Percentiles rank a stretch among this genome's conserved stretches.
Evolutionary conservation across 1,284 basidiomycete genomes (phyloP).

Genomic region (Taiwanofungus camphoratus): DNA sequence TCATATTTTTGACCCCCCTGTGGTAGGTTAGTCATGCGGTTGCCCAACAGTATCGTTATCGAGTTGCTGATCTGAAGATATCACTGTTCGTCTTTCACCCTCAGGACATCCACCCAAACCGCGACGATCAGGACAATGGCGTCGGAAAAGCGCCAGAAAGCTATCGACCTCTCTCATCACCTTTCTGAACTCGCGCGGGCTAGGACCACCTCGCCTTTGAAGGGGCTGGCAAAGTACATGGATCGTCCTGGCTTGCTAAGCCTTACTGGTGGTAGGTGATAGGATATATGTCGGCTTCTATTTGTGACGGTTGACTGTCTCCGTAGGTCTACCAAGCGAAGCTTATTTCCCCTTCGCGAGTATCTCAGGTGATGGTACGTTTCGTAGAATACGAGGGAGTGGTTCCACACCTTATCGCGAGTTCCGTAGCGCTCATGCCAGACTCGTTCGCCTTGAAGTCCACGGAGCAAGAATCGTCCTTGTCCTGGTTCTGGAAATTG

Average conservation of each 20-base stretch:
- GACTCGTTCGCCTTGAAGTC: conserved; percentile 31
- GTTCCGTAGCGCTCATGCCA: conserved; percentile 26
- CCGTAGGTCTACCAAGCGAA: conserved; percentile 52
- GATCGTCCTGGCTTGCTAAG: conserved; percentile 44
- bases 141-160: conserved; percentile 33
- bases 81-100: not conserved
- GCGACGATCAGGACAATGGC: conserved; percentile 18
- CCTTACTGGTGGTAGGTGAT: conserved; percentile 50
- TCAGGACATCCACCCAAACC: not conserved
- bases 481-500: conserved; percentile 65
- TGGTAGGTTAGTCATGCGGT: not conserved
- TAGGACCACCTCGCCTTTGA: conserved; percentile 55
- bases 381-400: not conserved
- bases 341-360: conserved; percentile 60
- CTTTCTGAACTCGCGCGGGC: conserved; percentile 50
- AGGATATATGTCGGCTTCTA: not conserved
- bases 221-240: conserved; percentile 52
- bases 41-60: not conserved
- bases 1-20: no score
- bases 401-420: not conserved
- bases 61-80: not conserved
- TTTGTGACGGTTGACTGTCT: not conserved
- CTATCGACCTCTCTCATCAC: conserved; percentile 57
- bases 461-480: conserved; percentile 26
- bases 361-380: conserved; percentile 40